Percentiles rank a stretch among this genome's conserved stretches.
Conservation (phyloP, 2,329 filamentous ascomycete species). For the Fusarium keratoplasticum region DNA sequence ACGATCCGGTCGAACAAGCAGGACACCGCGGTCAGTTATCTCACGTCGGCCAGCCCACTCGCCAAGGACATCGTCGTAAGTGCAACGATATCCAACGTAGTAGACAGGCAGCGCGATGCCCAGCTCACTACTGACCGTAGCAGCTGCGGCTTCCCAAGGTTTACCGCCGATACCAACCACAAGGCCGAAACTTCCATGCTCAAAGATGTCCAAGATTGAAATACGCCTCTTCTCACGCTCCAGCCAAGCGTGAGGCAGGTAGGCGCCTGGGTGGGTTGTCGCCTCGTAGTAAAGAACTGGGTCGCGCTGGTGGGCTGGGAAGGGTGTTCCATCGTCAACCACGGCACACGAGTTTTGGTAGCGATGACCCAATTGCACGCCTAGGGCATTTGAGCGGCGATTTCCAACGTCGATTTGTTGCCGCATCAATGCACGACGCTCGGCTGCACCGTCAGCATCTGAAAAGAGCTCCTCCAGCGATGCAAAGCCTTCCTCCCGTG, state of each 20-base stretch:
- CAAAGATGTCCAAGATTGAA: constrained; percentile 71
- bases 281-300: constrained; percentile 56
- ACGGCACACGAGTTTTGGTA: constrained; percentile 19
- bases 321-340: constrained; percentile 51
- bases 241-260: constrained; percentile 73
- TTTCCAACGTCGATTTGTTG: constrained; percentile 10
- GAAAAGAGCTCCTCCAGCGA: constrained; percentile 22
- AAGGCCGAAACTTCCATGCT: constrained; percentile 63
- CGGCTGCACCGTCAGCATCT: constrained; percentile 15
- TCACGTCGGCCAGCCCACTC: constrained; percentile 67
- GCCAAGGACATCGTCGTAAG: constrained; percentile 71
- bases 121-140: constrained; percentile 50
- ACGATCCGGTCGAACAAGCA: constrained; percentile 70
- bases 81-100: constrained; percentile 66
- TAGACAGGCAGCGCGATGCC: constrained; percentile 61
- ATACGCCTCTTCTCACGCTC: constrained; percentile 56
- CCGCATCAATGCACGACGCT: constrained; percentile 13
- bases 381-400: constrained; percentile 19
- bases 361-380: constrained; percentile 24
- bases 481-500: constrained; percentile 18
- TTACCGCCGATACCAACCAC: constrained; percentile 68
- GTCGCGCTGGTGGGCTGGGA: constrained; percentile 47
- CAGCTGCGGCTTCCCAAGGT: constrained; percentile 64
- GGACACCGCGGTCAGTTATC: constrained; percentile 67
- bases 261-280: constrained; percentile 68